Evolutionary conservation across 192 early-diverging fungal genomes (phyloP).

Genomic region (Dissophora ornata): DNA sequence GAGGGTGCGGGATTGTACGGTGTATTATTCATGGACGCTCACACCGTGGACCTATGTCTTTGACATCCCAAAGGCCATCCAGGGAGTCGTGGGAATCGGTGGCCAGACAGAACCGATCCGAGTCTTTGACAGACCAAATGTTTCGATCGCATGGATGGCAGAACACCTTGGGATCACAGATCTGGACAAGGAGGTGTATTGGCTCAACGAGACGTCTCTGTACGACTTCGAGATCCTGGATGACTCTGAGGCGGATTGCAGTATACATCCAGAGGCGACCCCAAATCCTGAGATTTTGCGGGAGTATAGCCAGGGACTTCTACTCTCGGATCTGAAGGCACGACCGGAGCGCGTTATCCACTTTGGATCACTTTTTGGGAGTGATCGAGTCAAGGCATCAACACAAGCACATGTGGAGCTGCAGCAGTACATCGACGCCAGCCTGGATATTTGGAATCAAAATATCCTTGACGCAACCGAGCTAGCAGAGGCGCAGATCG

Average conservation of each 20-base stretch:
- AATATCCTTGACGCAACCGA: no score
- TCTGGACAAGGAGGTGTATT: conserved; percentile 18
- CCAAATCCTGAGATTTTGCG: neutral
- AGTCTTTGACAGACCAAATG: conserved; percentile 22
- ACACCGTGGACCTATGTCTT: conserved; percentile 18
- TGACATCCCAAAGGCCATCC: neutral
- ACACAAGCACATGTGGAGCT: no score
- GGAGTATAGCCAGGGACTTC: conserved; percentile 19
- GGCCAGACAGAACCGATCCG: neutral
- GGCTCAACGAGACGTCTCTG: neutral
- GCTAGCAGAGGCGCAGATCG: no score
- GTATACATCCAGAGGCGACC: neutral
- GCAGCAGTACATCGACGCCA: no score
- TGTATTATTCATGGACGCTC: conserved; percentile 11
- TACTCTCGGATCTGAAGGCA: neutral
- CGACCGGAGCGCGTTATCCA: no score
- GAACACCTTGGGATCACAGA: conserved; percentile 5
- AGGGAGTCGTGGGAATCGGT: neutral
- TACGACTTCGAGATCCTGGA: conserved; percentile 22
- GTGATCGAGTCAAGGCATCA: no score
- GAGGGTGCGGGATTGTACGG: neutral
- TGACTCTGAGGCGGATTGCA: conserved; percentile 10
- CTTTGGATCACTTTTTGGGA: no score
- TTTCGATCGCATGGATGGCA: conserved; percentile 8
- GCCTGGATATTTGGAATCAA: no score